Evolutionary conservation across 225 moss, liverwort and hornwort species (phyloP), one percentile per base, ranked within the genome.

Genomic region (Straminergon stramineum): DNA sequence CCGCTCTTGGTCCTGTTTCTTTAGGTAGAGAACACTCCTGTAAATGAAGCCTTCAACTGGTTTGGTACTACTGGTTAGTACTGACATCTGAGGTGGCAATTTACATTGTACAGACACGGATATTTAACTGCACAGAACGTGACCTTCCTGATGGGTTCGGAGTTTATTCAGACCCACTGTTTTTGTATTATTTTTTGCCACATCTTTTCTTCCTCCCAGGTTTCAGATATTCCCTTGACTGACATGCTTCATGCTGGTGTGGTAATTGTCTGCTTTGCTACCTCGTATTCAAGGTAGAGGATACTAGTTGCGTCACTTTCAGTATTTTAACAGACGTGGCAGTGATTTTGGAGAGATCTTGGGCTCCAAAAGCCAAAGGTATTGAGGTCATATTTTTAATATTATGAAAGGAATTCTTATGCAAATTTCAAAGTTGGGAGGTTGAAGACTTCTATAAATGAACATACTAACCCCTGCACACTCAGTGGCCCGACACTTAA

Each of bases 91-190:
- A 65, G 92, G 84, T 86, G 65, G 60, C 37, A 63, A 48, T 87
- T 87, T 87, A 63, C 85, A 7, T 64, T 91, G 91, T 92, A 91
- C 85, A 91, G 85, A 89, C 85, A 85, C 87, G 89, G 89, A 87
- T 61, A 84, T 82, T 77, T 60, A 80, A 77, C 28, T 87, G 81
- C 68, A 84, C 20, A 84, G 55, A 74, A 79, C 56, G 39, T 87
- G 27, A 68, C 24, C 43, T 84, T 84, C 75, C 73, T 69, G 58
- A 52, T 86, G 74, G 86, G 66, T 73, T 37, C 34, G 60, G 58
- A 79, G 30, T 88, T 79, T 37, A 6, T 60, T 87, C 65, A 75
- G 61, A 75, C 52, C 53, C 81, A 58, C 26, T 31, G 55, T 27
- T 60, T 64, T 81, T 62, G n/a, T 74, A 18, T 37, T 45, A 58